Evolutionary conservation across 1,284 basidiomycete species (phyloP), one percentile per base, ranked within the genome.

Genomic region (Rhodotorula mucilaginosa): DNA sequence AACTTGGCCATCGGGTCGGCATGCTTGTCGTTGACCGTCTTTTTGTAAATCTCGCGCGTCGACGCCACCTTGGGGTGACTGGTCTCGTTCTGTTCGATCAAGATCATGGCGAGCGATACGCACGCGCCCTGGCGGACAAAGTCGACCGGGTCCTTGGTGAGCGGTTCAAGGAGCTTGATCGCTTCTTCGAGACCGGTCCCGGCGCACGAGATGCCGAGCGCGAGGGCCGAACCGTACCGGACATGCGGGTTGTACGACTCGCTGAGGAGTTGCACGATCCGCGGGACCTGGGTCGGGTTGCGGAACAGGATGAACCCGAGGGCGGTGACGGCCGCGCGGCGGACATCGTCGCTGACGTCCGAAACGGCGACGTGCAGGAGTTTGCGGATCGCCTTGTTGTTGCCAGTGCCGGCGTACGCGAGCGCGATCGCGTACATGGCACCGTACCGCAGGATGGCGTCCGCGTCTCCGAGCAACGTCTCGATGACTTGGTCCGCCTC

Each of bases 211-310:
- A 98, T 93, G 78, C 94, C 94, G 19, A 97, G 85, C 44, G 94
- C 94, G 57, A 98, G 86, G 5, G 95, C 96, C 47, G 94, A 94
- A 78, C 94, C 94, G 78, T 94, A 97, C 57, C 95, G 87, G 44
- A 98, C 94, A 80, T 97, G 93, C n/a, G 95, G 94, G 80, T 97
- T 98, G 82, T 97, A 98, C 79, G 93, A 96, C 84, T 98, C 95
- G 76, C 91, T 93, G 67, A 98, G 84, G 21, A 98, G 86, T 81
- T 97, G 94, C 6, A 98, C 94, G 67, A 97, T 91, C 66, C 95
- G 86, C 23, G 95, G 95, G 1, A 98, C 93, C 82, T 96, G 92
- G 5, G 87, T 87, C 29, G 95, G 93, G 80, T 92, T 96, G 83
- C 96, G 93, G 87, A 95, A 97, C 47, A 98, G 86, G 67, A 98